Evolutionary conservation across 371 early-diverging fungal genomes (phyloP).

Genomic region (Nematocida ironsii): DNA sequence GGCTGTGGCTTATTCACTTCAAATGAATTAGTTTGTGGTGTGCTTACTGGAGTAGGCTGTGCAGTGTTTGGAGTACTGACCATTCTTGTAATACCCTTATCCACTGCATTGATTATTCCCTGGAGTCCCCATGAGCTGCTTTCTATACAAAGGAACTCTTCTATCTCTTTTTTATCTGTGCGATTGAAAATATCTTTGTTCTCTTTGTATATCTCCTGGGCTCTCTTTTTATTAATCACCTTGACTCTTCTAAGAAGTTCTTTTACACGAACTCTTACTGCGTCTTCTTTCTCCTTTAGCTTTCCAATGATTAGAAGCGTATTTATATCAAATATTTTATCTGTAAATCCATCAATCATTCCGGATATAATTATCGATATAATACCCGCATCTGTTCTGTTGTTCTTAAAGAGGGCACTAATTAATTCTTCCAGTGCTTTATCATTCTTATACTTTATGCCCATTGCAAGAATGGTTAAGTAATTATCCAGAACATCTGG

Average conservation of each 20-base stretch:
- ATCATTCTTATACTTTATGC: not conserved
- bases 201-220: conserved; percentile 44
- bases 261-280: not conserved
- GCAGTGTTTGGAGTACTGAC: conserved; percentile 1
- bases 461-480: not conserved
- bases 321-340: conserved; percentile 4
- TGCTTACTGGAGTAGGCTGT: not conserved
- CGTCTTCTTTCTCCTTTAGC: not conserved
- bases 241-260: not conserved
- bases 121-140: conserved; percentile 33
- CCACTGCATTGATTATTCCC: conserved; percentile 45
- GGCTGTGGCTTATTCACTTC: not conserved
- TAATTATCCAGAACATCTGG: not conserved
- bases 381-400: conserved; percentile 3
- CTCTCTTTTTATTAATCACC: not conserved
- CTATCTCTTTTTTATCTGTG: conserved; percentile 17
- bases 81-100: conserved; percentile 45
- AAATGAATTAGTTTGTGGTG: not conserved
- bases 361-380: conserved; percentile 3
- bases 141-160: conserved; percentile 24
- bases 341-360: not conserved
- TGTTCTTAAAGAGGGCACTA: conserved; percentile 5
- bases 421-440: not conserved
- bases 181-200: conserved; percentile 26
- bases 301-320: not conserved